phyloP scores from a whole-genome alignment of 1,284 basidiomycete species.

The Cystobasidium slooffiae region DNA sequence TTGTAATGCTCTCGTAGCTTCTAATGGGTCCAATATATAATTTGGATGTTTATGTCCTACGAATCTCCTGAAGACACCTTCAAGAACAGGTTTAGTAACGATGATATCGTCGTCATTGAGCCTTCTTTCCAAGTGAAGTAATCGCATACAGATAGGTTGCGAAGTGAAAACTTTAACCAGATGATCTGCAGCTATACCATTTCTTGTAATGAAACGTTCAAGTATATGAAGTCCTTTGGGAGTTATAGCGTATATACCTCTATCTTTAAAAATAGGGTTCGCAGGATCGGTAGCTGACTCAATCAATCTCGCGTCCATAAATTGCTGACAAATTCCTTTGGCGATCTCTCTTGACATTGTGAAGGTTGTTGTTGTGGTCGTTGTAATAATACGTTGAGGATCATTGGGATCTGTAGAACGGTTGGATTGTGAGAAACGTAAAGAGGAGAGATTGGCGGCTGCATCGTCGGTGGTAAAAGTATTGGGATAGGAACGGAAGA shows the following conservation, averaged over 20 bases:
- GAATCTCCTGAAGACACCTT: constrained; percentile 92
- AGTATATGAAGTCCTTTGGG: constrained; percentile 98
- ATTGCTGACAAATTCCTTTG: constrained; percentile 98
- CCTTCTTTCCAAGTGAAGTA: constrained; percentile 92
- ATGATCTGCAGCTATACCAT: constrained; percentile 91
- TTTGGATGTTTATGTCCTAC: constrained; percentile 72
- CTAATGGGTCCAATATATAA: constrained; percentile 59
- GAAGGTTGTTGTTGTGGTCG: constrained; percentile 98
- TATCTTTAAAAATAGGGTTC: constrained; percentile 91
- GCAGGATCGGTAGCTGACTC: constrained; percentile 91
- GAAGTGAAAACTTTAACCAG: constrained; percentile 85
- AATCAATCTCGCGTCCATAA: constrained; percentile 97
- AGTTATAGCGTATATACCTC: constrained; percentile 92
- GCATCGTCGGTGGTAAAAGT: constrained; percentile 98
- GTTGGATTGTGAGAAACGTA: constrained; percentile 99
- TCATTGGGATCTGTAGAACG: constrained; percentile 97
- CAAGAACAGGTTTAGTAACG: constrained; percentile 89
- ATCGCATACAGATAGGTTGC: constrained; percentile 97
- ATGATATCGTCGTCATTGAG: constrained; percentile 96
- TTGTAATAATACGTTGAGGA: constrained; percentile 94
- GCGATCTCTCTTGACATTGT: constrained; percentile 99
- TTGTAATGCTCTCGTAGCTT: constrained; percentile 34
- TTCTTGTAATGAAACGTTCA: constrained; percentile 98
- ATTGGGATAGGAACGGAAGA: constrained; percentile 92
- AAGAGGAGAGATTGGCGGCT: constrained; percentile 85